Percentiles rank a stretch among this genome's conserved stretches.
Evolutionary conservation across 2,329 filamentous ascomycete genomes (phyloP).

Genomic region (Colletotrichum eremochloae): DNA sequence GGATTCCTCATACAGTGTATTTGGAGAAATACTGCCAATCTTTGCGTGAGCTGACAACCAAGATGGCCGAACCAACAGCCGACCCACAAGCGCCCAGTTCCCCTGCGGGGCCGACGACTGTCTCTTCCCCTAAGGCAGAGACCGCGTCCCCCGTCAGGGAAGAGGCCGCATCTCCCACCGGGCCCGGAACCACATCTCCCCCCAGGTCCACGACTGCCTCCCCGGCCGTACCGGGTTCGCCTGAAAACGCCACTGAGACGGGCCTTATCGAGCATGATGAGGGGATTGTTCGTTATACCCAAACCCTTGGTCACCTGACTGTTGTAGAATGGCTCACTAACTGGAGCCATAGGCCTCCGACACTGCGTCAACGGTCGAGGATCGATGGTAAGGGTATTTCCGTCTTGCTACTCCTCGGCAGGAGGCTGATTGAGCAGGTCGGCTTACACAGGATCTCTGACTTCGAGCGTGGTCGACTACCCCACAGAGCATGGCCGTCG

Average conservation of each 20-base stretch:
- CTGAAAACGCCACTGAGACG: not conserved
- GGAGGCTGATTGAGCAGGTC: conserved; percentile 17
- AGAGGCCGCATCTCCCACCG: not conserved
- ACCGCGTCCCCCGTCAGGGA: too few species aligned
- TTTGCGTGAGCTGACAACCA: not conserved
- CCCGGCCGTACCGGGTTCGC: not conserved
- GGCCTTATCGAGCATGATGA: conserved; percentile 4
- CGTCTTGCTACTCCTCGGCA: too few species aligned
- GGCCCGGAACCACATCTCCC: not conserved
- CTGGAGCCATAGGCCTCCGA: not conserved
- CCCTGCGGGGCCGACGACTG: not conserved
- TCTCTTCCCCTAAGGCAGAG: not conserved
- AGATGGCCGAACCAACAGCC: conserved; percentile 4
- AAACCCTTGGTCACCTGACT: not conserved
- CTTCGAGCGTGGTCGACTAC: conserved; percentile 36
- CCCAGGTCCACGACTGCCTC: not conserved
- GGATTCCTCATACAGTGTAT: too few species aligned
- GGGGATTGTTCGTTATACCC: not conserved
- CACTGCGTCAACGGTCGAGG: conserved; percentile 18
- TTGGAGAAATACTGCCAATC: not conserved
- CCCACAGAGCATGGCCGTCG: conserved; percentile 39
- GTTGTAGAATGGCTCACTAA: not conserved
- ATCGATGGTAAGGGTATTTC: not conserved
- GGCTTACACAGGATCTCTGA: conserved; percentile 31
- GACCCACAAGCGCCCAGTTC: not conserved